Evolutionary conservation across 2,329 filamentous ascomycete species (phyloP).

Genomic region (Westerdykella sp.): DNA sequence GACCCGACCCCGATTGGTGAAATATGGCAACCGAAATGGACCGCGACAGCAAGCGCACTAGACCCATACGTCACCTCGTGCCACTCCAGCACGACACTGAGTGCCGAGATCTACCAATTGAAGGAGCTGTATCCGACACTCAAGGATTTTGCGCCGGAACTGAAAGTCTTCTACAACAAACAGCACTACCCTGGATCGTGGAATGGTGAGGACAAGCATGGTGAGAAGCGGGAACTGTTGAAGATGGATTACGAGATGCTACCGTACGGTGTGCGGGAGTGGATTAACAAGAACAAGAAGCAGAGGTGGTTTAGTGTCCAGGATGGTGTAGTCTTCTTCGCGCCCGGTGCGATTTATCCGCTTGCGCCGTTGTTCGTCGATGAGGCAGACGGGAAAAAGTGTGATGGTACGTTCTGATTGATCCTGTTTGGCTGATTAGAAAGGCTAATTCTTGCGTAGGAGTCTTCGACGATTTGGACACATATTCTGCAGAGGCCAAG

Average conservation of each 20-base stretch:
- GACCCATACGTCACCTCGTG: conserved; percentile 19
- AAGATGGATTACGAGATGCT: conserved; percentile 44
- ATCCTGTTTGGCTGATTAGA: background rate
- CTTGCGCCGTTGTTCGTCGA: conserved; percentile 48
- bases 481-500: conserved; percentile 22
- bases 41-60: conserved; percentile 9
- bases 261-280: conserved; percentile 42
- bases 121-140: conserved; percentile 29
- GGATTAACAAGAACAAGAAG: conserved; percentile 45
- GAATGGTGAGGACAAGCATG: conserved; percentile 49
- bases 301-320: conserved; percentile 38
- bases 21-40: conserved; percentile 30
- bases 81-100: conserved; percentile 13
- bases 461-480: conserved; percentile 29
- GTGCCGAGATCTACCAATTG: conserved; percentile 27
- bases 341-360: conserved; percentile 48
- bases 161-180: conserved; percentile 35
- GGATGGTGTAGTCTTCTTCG: conserved; percentile 46
- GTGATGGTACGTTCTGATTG: conserved; percentile 35
- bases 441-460: conserved; percentile 11
- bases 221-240: conserved; percentile 45
- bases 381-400: conserved; percentile 30
- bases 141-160: conserved; percentile 24
- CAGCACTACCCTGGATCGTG: conserved; percentile 47
- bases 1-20: conserved; percentile 26